phyloP scores from a whole-genome alignment of 306 rosid genomes.

The Prunus persica region DNA sequence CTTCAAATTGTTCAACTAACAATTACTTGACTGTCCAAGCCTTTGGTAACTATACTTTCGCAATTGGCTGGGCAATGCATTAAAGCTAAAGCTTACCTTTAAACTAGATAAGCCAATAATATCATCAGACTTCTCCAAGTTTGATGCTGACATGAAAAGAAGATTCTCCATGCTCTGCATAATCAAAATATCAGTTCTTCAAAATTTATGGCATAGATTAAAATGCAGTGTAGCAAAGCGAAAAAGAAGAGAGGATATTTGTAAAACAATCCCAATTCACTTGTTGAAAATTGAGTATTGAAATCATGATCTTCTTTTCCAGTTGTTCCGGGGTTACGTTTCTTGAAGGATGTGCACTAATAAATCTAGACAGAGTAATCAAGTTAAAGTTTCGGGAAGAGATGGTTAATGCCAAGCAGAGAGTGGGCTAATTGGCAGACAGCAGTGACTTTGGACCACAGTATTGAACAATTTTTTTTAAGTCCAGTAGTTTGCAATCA shows the following conservation, averaged over 20 bases:
- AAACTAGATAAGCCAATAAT: slow-evolving; percentile 4
- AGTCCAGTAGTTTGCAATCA: too few relatives aligned
- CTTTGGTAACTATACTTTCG: not conserved
- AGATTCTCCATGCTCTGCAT: slow-evolving; percentile 42
- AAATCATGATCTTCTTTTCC: not conserved
- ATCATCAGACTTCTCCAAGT: slow-evolving; percentile 30
- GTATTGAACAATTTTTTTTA: not conserved
- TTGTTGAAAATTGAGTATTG: not conserved
- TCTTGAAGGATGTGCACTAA: not conserved
- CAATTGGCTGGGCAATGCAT: slow-evolving; percentile 2
- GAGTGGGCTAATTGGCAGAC: not conserved
- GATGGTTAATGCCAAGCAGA: not conserved
- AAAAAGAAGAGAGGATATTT: not conserved
- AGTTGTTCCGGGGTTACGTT: not conserved
- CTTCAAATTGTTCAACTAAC: not conserved
- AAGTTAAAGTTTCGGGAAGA: not conserved
- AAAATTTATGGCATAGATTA: not conserved
- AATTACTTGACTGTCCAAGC: not conserved
- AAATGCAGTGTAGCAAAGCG: not conserved
- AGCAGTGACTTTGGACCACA: not conserved
- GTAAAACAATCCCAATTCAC: not conserved
- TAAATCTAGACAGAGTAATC: not conserved
- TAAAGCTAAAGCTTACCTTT: slow-evolving; percentile 22
- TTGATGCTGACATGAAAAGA: slow-evolving; percentile 29
- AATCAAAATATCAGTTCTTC: slow-evolving; percentile 1